Percentiles rank a stretch among this genome's conserved stretches.
These are phyloP conservation scores for Leccinum longicurvipes DNA, from an alignment of 768 basidiomycete genomes.

Conservation along the genomic window DNA sequence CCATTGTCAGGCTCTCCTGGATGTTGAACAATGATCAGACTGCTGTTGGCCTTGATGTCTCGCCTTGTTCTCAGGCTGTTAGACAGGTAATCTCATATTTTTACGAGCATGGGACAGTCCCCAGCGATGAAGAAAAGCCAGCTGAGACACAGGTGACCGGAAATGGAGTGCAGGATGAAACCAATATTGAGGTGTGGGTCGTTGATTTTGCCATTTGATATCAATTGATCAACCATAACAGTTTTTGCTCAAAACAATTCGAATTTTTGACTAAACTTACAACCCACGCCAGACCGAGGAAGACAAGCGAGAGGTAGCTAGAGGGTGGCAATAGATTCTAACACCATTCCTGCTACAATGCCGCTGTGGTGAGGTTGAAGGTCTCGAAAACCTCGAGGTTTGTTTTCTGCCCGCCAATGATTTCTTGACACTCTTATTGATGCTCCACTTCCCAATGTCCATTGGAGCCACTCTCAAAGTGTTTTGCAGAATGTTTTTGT, in stretches of 20 bases:
- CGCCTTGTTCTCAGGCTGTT: background rate
- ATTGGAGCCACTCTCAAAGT: constrained; percentile 66
- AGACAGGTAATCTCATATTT: background rate
- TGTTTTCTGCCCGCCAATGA: constrained; percentile 2
- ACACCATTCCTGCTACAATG: constrained; percentile 67
- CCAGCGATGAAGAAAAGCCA: background rate
- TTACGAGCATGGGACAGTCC: background rate
- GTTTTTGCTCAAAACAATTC: background rate
- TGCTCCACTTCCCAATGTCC: background rate
- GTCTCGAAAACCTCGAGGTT: constrained; percentile 64
- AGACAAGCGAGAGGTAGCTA: constrained; percentile 3
- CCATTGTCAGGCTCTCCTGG: no score
- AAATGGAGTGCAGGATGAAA: background rate
- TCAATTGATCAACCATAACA: background rate
- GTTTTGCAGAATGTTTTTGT: constrained; percentile 51
- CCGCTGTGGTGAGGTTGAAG: constrained; percentile 64
- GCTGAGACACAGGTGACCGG: background rate
- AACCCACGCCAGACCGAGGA: constrained; percentile 7
- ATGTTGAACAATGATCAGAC: no score
- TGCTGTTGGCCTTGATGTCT: no score
- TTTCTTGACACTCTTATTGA: background rate
- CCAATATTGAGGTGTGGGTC: background rate
- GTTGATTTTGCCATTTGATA: background rate
- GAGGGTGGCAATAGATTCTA: constrained; percentile 56
- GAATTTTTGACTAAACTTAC: background rate